A percentile compares a stretch with the other conserved stretches of the same genome.
Evolutionary conservation across 768 basidiomycete genomes (phyloP).

Genomic region (Amanita polypyramis): DNA sequence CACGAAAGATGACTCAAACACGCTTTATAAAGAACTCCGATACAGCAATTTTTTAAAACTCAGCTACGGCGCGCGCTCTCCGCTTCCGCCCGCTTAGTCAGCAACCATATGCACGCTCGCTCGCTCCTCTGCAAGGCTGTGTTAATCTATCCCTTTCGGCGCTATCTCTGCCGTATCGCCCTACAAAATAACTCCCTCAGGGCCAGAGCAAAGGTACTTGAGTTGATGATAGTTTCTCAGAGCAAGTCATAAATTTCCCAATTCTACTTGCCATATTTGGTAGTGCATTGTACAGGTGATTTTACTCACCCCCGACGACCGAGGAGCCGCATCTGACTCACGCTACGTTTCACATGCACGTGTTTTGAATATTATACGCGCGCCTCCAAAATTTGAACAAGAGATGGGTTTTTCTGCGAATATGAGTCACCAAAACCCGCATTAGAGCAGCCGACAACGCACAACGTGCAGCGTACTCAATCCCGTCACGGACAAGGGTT

Average conservation of each 20-base stretch:
- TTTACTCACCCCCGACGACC: neutral
- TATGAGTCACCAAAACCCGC: too few relatives aligned
- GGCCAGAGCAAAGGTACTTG: too few relatives aligned
- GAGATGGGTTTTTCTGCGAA: too few relatives aligned
- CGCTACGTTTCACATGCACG: neutral
- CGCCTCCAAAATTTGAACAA: too few relatives aligned
- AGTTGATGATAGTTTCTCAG: neutral
- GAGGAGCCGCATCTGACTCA: constrained; percentile 3
- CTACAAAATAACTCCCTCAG: neutral
- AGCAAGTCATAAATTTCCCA: neutral
- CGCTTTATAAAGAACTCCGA: neutral
- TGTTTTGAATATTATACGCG: neutral
- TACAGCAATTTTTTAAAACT: constrained; percentile 8
- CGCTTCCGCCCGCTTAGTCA: constrained; percentile 1
- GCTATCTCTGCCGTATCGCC: neutral
- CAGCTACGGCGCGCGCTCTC: neutral
- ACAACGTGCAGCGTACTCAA: too few relatives aligned
- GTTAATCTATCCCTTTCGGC: neutral
- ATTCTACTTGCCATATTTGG: neutral
- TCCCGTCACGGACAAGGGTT: too few relatives aligned
- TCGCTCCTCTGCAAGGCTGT: neutral
- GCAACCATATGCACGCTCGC: neutral
- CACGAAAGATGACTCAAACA: neutral
- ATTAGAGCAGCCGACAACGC: too few relatives aligned
- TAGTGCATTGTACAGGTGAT: neutral